Conservation (phyloP, 164 flowering plant genomes). For the Pachysandra terminalis region DNA sequence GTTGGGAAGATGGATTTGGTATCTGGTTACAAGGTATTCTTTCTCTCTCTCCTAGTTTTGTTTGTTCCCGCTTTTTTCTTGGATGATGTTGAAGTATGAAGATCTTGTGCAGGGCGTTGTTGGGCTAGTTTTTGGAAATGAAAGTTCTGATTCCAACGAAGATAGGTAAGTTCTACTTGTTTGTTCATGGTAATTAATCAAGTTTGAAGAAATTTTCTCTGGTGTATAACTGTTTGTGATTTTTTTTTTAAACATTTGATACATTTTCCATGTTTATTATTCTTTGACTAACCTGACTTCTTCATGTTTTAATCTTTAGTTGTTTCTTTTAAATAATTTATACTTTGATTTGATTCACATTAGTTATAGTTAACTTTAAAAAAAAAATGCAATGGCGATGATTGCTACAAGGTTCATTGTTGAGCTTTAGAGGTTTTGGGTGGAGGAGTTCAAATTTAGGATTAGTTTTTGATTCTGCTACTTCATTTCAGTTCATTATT, state of each 20-base stretch:
- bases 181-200: background rate
- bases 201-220: background rate
- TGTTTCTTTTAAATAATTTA: no score
- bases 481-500: background rate
- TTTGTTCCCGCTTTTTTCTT: no score
- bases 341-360: background rate
- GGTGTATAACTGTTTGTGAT: background rate
- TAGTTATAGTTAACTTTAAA: no score
- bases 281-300: background rate
- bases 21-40: slow-evolving; percentile 60
- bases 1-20: slow-evolving; percentile 46
- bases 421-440: background rate
- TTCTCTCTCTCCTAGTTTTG: no score
- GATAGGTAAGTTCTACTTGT: slow-evolving; percentile 53
- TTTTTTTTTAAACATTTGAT: background rate
- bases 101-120: slow-evolving; percentile 70
- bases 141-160: slow-evolving; percentile 64
- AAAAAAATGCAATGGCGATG: background rate
- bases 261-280: background rate
- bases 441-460: background rate
- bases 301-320: background rate
- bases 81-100: background rate
- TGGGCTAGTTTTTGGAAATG: slow-evolving; percentile 85
- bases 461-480: background rate
- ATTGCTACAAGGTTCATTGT: background rate